Base-by-base conservation (phyloP, 23 red algal species). In the Porphyridium purpureum region DNA sequence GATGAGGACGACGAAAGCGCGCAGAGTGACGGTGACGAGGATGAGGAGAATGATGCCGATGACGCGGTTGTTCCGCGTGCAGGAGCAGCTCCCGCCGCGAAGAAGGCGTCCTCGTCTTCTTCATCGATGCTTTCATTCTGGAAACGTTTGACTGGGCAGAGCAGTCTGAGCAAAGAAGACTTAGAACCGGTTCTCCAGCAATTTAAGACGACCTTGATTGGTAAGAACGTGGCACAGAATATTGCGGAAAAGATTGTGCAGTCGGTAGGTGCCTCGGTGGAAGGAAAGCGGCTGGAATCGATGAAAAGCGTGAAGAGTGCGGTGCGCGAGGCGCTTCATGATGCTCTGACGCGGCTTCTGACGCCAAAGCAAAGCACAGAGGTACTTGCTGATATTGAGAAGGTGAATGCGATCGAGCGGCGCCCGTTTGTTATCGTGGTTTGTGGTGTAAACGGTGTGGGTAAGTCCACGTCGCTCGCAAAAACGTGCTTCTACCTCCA, bases 391-490 rank as follows among this genome's bases (percentile, higher is more conserved):
- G 73, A 85, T 23, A 80, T 76, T n/a, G 31, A 29, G 1, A 64
- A 66, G 8, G 62, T 79, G 63, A 51, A 59, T 2, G 46, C 55
- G 29, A 40, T 29, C 2, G 50, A 26, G 5, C 31, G 73, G 2
- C 21, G 55, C 19, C 90, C 90, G 28, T 98, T 66, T 73, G 78
- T 98, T 4, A 81, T 98, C 33, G 66, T 83, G 19, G 80, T 54
- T 73, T 81, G 72, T 40, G 90, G 90, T 9, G 90, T 98, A 53
- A 98, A 98, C 41, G 90, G 90, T 0, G 90, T 98, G 19, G 90
- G 90, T 2, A 98, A 98, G 66, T 79, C 69, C 36, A 98, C 90
- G 0, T 71, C 64, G 14, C 61, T 98, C 26, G 90, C 90, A 7
- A 98, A 98, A 55, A 77, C 70, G 14, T 72, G 64, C 56, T 85